phyloP scores from a whole-genome alignment of 129 eudicot genomes.

The Solidago caesia region DNA sequence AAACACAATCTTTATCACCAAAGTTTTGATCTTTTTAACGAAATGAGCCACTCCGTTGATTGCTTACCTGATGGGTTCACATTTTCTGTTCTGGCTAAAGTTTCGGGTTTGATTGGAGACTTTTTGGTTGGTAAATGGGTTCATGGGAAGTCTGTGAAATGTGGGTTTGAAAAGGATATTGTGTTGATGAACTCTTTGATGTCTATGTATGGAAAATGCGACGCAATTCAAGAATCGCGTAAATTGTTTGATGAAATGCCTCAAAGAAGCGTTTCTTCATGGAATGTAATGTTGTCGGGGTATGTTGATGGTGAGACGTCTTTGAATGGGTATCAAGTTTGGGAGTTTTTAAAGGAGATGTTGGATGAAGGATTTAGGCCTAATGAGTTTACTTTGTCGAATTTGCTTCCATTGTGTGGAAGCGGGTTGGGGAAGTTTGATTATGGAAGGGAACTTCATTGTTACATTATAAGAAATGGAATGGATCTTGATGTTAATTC shows the following conservation, averaged over 20 bases:
- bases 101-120: slow-evolving; percentile 37
- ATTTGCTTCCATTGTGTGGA: slow-evolving; percentile 50
- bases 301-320: slow-evolving; percentile 14
- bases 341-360: slow-evolving; percentile 46
- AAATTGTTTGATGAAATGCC: slow-evolving; percentile 79
- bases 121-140: slow-evolving; percentile 41
- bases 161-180: slow-evolving; percentile 40
- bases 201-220: slow-evolving; percentile 58
- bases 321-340: not conserved
- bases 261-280: slow-evolving; percentile 55
- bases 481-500: slow-evolving; percentile 27
- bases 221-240: slow-evolving; percentile 19
- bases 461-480: slow-evolving; percentile 44
- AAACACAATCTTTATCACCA: slow-evolving; percentile 31
- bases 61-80: slow-evolving; percentile 44
- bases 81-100: slow-evolving; percentile 47
- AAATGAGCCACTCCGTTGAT: slow-evolving; percentile 33
- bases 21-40: slow-evolving; percentile 34
- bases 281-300: slow-evolving; percentile 56
- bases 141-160: slow-evolving; percentile 49
- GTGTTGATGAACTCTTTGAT: slow-evolving; percentile 52
- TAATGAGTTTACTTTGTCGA: slow-evolving; percentile 56
- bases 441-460: slow-evolving; percentile 65
- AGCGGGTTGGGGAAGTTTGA: slow-evolving; percentile 18
- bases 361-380: slow-evolving; percentile 44